Evolutionary conservation across 1,139 yeast species (phyloP), one percentile per base, ranked within the genome.

Genomic region (Candida glucosophila): DNA sequence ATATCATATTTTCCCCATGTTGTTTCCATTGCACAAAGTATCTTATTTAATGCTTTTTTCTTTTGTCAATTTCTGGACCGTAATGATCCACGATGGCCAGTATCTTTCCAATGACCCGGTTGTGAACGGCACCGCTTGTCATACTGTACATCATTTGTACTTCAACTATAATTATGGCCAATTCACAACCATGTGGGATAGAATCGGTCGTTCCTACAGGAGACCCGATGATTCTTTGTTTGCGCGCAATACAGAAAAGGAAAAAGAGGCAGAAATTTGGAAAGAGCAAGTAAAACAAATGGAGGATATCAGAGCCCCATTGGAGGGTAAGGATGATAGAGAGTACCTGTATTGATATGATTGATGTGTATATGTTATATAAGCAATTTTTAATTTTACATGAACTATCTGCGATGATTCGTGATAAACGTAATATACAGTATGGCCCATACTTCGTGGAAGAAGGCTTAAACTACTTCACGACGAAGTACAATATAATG

Each of bases 91-190:
- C 55, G 98, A 90, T 52, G 98, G 98, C 36, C 92, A 86, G 49
- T 92, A 86, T 54, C 55, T 90, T 63, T 80, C 95, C 25, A 81
- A 83, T 52, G 94, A 86, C 52, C 95, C 97, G 5, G 72, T 85
- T 32, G 81, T 90, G 37, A 90, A 90, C 54, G 98, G 98, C 42
- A 88, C 97, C 15, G 98, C 98, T 4, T 88, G 97, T 58, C 98
- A 90, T 58, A 88, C 98, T 4, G 77, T 90, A 26, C 98, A 90
- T 57, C 98, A 90, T 50, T 62, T 90, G 46, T 90, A 90, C 58
- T 90, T 90, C 71, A 88, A 88, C 66, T 90, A 90, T 62, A 90
- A 90, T 63, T 90, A 88, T 48, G 98, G 98, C 19, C 98, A 90
- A 60, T 90, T 90, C 63, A 88, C 97, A 27, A 90, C 98, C 5